phyloP scores from a whole-genome alignment of 345 rosid species.

The Euphorbia peplus region DNA sequence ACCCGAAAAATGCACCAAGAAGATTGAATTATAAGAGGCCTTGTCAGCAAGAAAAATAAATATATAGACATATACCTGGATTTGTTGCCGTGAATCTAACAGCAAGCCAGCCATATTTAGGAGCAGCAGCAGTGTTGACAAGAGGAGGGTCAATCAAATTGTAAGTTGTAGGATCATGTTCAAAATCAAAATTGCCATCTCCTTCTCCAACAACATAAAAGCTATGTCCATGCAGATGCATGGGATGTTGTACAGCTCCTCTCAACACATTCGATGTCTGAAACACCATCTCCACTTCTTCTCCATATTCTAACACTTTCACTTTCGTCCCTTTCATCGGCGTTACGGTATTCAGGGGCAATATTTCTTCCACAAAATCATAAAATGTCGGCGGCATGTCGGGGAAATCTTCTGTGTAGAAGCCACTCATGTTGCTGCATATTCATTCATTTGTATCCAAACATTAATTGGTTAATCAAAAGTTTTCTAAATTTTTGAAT shows the following conservation, averaged over 20 bases:
- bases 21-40: no score
- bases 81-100: conserved; percentile 18
- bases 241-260: conserved; percentile 29
- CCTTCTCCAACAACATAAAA: conserved; percentile 44
- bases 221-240: conserved; percentile 43
- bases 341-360: background rate
- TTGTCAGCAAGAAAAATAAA: no score
- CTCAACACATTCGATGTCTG: conserved; percentile 32
- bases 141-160: conserved; percentile 25
- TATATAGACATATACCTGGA: no score
- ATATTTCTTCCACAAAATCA: background rate
- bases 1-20: no score
- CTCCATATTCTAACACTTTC: conserved; percentile 31
- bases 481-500: no score
- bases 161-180: conserved; percentile 19
- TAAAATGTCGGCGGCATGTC: conserved; percentile 10
- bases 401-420: background rate
- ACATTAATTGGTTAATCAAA: no score
- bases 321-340: conserved; percentile 25
- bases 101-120: conserved; percentile 13
- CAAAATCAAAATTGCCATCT: conserved; percentile 31
- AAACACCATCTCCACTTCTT: conserved; percentile 38
- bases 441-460: no score
- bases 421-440: background rate
- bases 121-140: conserved; percentile 12